Evolutionary conservation across 2,329 filamentous ascomycete species (phyloP), one percentile per base, ranked within the genome.

Genomic region (Ascomycota sp.): DNA sequence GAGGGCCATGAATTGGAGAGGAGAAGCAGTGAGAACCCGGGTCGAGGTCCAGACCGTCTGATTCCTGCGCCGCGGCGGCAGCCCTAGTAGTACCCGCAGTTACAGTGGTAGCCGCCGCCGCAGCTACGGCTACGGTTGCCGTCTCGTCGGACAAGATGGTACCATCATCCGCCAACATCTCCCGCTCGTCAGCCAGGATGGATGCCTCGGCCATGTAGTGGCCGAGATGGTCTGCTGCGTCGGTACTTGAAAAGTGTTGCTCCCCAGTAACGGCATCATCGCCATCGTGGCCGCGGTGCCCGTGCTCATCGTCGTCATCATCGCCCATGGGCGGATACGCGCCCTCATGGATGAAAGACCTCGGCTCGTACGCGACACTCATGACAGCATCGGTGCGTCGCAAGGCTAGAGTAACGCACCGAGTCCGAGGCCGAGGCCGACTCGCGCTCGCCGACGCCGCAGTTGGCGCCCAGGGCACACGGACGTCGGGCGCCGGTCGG

Each of bases 391-490:
- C n/a, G n/a, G n/a, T n/a, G n/a, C n/a, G n/a, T n/a, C n/a, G n/a
- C n/a, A n/a, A n/a, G n/a, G n/a, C n/a, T n/a, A n/a, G n/a, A n/a
- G n/a, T n/a, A n/a, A n/a, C n/a, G n/a, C n/a, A n/a, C n/a, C n/a
- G 37, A 39, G n/a, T 29, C 20, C 11, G 30, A 32, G 20, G 29
- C 27, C 13, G 35, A 32, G 11, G 42, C 38, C 7, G 36, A 33
- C 11, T 75, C 71, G 8, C 67, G 58, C 2, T 79, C 77, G 43
- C 58, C 53, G 23, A 75, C 75, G 22, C 63, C 67, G 23, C 61
- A 71, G 6, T 74, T 75, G 25, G 75, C 75, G 11, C 63, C 75
- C 2, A 58, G 78, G 20, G 78, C 79, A n/a, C n/a, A n/a, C n/a
- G n/a, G n/a, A n/a, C n/a, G n/a, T n/a, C n/a, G n/a, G n/a, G n/a